Evolutionary conservation across 106 monocot genomes (phyloP).

Genomic region (Posidonia australis): DNA sequence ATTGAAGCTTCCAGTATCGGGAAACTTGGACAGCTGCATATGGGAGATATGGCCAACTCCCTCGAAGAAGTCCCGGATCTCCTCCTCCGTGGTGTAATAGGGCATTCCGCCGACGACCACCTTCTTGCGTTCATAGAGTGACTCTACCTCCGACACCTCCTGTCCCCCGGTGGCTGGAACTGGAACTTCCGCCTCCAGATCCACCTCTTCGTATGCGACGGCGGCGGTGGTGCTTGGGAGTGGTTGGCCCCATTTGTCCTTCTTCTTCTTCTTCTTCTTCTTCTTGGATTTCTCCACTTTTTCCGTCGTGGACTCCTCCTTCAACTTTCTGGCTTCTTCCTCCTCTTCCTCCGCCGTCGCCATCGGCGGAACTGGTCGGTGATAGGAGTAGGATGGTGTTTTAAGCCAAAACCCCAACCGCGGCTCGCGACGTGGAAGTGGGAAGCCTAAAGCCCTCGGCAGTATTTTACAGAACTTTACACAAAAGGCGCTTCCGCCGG

Average conservation of each 20-base stretch:
- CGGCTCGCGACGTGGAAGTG: no score
- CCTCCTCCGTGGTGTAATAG: slow-evolving; percentile 39
- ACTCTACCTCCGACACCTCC: not conserved
- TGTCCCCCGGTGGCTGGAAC: not conserved
- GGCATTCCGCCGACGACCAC: slow-evolving; percentile 70
- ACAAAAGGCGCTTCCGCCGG: no score
- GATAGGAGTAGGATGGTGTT: no score
- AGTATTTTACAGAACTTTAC: no score
- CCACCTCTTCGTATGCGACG: slow-evolving; percentile 1
- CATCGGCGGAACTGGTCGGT: not conserved
- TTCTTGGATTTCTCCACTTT: slow-evolving; percentile 7
- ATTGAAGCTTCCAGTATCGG: slow-evolving; percentile 52
- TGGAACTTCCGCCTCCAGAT: slow-evolving; percentile 5
- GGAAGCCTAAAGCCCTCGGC: no score
- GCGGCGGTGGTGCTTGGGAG: slow-evolving; percentile 5
- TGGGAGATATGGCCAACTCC: slow-evolving; percentile 25
- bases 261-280: slow-evolving; percentile 29
- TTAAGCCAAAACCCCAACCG: no score
- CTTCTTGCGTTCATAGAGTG: slow-evolving; percentile 34
- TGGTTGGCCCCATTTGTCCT: slow-evolving; percentile 49
- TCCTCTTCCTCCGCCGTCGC: not conserved
- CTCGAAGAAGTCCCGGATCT: slow-evolving; percentile 41
- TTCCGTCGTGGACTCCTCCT: slow-evolving; percentile 7
- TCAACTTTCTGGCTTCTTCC: no score
- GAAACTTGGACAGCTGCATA: slow-evolving; percentile 55